Percentiles rank a stretch among this genome's conserved stretches.
Evolutionary conservation across 352 stramenopile genomes (phyloP).

Genomic region (Phytophthora brassicae): DNA sequence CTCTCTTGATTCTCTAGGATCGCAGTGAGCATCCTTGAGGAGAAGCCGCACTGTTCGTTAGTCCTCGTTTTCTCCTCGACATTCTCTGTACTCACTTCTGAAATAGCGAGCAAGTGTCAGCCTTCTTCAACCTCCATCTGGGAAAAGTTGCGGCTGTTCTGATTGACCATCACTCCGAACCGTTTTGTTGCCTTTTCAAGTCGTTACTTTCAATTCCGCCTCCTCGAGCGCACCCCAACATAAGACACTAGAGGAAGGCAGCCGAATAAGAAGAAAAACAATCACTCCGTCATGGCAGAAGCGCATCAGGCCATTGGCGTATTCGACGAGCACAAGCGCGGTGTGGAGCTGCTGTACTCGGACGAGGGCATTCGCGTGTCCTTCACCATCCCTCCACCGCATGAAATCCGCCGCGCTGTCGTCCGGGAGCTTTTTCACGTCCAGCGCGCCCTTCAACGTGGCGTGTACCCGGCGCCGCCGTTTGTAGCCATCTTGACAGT

Average conservation of each 20-base stretch:
- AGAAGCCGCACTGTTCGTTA: background rate
- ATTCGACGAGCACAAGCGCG: constrained; percentile 86
- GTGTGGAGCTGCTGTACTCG: constrained; percentile 85
- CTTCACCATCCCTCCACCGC: constrained; percentile 83
- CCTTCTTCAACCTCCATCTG: background rate
- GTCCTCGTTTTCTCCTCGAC: background rate
- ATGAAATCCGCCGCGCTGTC: constrained; percentile 62
- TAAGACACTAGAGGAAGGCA: constrained; percentile 2
- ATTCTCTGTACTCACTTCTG: constrained; percentile 10
- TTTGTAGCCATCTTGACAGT: constrained; percentile 60
- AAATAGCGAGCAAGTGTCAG: too few relatives aligned
- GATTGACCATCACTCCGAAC: constrained; percentile 23
- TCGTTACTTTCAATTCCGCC: constrained; percentile 18
- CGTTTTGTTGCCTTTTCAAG: constrained; percentile 18
- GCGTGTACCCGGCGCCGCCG: constrained; percentile 80
- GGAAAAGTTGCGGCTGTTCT: background rate
- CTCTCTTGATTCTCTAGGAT: too few relatives aligned
- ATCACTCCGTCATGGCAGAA: constrained; percentile 87
- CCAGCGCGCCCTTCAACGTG: constrained; percentile 62
- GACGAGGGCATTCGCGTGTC: constrained; percentile 82
- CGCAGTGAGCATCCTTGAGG: too few relatives aligned
- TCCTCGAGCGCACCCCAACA: background rate
- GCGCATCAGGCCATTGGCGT: constrained; percentile 82
- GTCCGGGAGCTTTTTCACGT: constrained; percentile 75
- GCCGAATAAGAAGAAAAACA: background rate